Evolutionary conservation across 148 eudicot species (phyloP).

Genomic region (Diospyros lotus): DNA sequence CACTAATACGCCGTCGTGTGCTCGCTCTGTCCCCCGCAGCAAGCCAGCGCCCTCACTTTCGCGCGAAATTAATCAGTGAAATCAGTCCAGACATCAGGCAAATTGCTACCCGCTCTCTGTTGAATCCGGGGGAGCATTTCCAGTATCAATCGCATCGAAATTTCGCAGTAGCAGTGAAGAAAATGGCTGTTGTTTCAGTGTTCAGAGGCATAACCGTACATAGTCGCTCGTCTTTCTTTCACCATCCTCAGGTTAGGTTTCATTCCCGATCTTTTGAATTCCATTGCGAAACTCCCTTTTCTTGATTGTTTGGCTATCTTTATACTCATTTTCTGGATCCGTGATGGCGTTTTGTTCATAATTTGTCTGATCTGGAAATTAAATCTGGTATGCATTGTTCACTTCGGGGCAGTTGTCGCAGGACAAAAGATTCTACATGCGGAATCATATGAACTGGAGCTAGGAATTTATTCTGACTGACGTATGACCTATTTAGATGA

Average conservation of each 20-base stretch:
- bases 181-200: conserved; percentile 36
- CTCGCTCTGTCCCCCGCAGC: too few relatives aligned
- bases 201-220: conserved; percentile 33
- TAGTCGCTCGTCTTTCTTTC: conserved; percentile 46
- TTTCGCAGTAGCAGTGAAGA: not conserved
- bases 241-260: conserved; percentile 42
- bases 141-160: too few relatives aligned
- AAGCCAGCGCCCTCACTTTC: too few relatives aligned
- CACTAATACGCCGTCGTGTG: not conserved
- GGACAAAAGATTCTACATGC: not conserved
- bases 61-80: too few relatives aligned
- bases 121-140: too few relatives aligned
- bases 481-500: too few relatives aligned
- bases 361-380: not conserved
- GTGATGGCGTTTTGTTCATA: not conserved
- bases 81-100: too few relatives aligned
- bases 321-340: not conserved
- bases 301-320: not conserved
- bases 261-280: too few relatives aligned
- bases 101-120: too few relatives aligned
- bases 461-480: not conserved
- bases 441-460: not conserved
- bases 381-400: too few relatives aligned
- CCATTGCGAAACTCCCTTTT: not conserved
- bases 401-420: too few relatives aligned